Conservation (phyloP, 352 stramenopile species). For the Achlya hypogyna region DNA sequence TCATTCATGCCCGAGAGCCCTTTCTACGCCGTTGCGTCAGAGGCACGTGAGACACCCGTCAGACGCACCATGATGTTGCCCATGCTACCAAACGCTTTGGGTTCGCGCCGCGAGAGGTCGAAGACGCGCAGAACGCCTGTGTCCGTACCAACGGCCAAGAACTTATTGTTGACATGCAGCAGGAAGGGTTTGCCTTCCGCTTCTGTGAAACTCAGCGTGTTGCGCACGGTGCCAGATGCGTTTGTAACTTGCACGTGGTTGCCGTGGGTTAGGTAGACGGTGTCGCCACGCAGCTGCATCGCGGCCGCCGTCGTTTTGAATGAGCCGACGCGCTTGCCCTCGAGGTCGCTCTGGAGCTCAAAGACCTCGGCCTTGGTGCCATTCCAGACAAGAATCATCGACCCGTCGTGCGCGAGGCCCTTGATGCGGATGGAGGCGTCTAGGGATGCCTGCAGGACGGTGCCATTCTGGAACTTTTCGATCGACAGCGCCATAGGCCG, state of each 20-base stretch:
- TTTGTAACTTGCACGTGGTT: slow-evolving; percentile 87
- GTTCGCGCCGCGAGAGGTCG: slow-evolving; percentile 73
- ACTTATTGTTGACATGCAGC: slow-evolving; percentile 85
- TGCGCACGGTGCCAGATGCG: slow-evolving; percentile 76
- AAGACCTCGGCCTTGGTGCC: slow-evolving; percentile 81
- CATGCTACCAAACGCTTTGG: slow-evolving; percentile 82
- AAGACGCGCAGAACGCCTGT: slow-evolving; percentile 80
- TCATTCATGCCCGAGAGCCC: slow-evolving; percentile 21
- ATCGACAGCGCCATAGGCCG: slow-evolving; percentile 59
- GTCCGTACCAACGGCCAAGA: slow-evolving; percentile 84
- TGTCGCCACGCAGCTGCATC: slow-evolving; percentile 77
- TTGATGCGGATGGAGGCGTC: slow-evolving; percentile 70
- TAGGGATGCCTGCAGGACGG: slow-evolving; percentile 51
- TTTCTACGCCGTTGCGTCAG: slow-evolving; percentile 40
- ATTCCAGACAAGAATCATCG: slow-evolving; percentile 76
- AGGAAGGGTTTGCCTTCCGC: slow-evolving; percentile 73
- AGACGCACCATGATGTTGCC: slow-evolving; percentile 39
- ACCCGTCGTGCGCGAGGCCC: slow-evolving; percentile 70
- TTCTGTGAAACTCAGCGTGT: slow-evolving; percentile 86
- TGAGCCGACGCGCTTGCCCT: slow-evolving; percentile 40
- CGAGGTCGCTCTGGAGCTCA: slow-evolving; percentile 56
- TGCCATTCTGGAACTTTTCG: slow-evolving; percentile 68
- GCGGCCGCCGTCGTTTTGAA: slow-evolving; percentile 69
- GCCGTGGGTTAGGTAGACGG: slow-evolving; percentile 73
- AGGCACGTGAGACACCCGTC: slow-evolving; percentile 24